A percentile compares a stretch with the other conserved stretches of the same genome.
These are phyloP conservation scores for Acidomyces sp. DNA, from an alignment of 495 filamentous ascomycete genomes.

Conservation along the genomic window DNA sequence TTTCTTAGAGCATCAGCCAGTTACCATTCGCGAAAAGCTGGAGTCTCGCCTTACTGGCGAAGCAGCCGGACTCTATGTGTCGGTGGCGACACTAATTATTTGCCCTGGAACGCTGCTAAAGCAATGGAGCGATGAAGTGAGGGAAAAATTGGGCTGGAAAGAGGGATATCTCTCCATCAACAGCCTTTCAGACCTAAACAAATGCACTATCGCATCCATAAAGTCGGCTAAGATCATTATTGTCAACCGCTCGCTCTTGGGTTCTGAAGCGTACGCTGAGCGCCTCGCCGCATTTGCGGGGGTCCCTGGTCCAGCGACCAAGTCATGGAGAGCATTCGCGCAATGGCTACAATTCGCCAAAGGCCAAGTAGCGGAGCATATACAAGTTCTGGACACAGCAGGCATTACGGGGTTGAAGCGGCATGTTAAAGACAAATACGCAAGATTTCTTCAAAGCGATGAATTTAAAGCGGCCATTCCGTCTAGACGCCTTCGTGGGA, in stretches of 20 bases:
- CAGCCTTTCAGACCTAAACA: conserved; percentile 24
- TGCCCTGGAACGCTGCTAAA: conserved; percentile 47
- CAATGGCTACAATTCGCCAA: conserved; percentile 41
- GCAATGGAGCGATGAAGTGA: conserved; percentile 55
- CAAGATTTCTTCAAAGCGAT: conserved; percentile 12
- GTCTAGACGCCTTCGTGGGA: conserved; percentile 23
- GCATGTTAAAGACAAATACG: conserved; percentile 24
- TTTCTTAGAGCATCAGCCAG: conserved; percentile 8
- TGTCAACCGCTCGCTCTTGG: conserved; percentile 37
- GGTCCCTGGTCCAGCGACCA: conserved; percentile 30
- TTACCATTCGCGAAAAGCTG: conserved; percentile 2
- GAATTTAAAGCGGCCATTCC: conserved; percentile 21
- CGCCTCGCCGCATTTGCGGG: conserved; percentile 40
- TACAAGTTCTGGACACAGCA: conserved; percentile 26
- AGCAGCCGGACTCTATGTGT: conserved; percentile 27
- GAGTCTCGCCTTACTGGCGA: conserved; percentile 4
- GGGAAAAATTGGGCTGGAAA: conserved; percentile 39
- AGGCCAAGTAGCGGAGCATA: conserved; percentile 30
- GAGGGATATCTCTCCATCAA: conserved; percentile 33
- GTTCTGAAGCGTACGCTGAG: conserved; percentile 35
- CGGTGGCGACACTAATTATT: conserved; percentile 57
- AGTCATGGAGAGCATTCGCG: conserved; percentile 33
- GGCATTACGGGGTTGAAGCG: conserved; percentile 25
- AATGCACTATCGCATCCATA: conserved; percentile 31
- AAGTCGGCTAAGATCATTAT: conserved; percentile 45